Percentiles rank a stretch among this genome's conserved stretches.
These are phyloP conservation scores for Kodamaea sp. DNA, from an alignment of 1,139 yeast species.

Conservation along the genomic window DNA sequence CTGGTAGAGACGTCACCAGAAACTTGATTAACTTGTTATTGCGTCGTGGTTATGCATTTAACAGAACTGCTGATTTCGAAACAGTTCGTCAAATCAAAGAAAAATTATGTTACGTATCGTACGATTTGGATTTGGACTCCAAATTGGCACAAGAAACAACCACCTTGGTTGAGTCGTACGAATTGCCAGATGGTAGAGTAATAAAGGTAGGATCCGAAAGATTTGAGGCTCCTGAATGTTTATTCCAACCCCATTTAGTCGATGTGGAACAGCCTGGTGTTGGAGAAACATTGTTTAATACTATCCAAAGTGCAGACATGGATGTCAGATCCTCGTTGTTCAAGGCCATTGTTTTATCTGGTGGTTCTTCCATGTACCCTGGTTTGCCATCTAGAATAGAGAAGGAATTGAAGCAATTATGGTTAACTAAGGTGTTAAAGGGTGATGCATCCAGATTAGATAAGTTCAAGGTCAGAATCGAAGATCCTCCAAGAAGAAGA, in stretches of 20 bases:
- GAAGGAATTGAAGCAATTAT: slow-evolving; percentile 92
- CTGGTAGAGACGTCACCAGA: slow-evolving; percentile 97
- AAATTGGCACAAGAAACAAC: slow-evolving; percentile 92
- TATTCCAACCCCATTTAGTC: slow-evolving; percentile 95
- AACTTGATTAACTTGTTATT: slow-evolving; percentile 85
- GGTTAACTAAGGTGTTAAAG: slow-evolving; percentile 86
- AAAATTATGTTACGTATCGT: slow-evolving; percentile 91
- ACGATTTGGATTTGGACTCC: slow-evolving; percentile 87
- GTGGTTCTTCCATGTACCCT: slow-evolving; percentile 99
- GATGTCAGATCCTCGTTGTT: slow-evolving; percentile 87
- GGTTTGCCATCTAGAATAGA: slow-evolving; percentile 95
- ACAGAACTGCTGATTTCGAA: slow-evolving; percentile 97
- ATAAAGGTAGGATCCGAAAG: slow-evolving; percentile 94
- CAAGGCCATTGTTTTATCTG: slow-evolving; percentile 91
- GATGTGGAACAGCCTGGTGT: slow-evolving; percentile 97
- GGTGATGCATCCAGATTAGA: slow-evolving; percentile 86
- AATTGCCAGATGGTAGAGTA: slow-evolving; percentile 94
- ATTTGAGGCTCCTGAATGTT: slow-evolving; percentile 97
- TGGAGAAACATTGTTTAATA: slow-evolving; percentile 88
- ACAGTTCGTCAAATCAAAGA: slow-evolving; percentile 98
- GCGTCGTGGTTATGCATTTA: slow-evolving; percentile 96
- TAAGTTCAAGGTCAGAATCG: slow-evolving; percentile 93
- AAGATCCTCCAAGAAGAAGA: slow-evolving; percentile 98
- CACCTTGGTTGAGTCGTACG: slow-evolving; percentile 85
- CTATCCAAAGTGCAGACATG: slow-evolving; percentile 91